A percentile compares a stretch with the other conserved stretches of the same genome.
Conservation (phyloP, 805 yeast species). For the Pichia nakasei region DNA sequence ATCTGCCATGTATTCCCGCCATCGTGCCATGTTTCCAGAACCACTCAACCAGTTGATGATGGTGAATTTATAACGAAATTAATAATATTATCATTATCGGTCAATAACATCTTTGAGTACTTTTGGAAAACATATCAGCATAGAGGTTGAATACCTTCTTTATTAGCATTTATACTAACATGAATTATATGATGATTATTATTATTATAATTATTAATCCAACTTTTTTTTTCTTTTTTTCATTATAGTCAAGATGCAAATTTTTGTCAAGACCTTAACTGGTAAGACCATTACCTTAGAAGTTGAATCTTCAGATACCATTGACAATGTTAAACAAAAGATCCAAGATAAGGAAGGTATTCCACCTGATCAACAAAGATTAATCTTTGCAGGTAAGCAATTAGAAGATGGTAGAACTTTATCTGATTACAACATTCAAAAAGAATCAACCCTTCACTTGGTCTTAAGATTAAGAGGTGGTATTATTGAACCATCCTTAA, state of each 20-base stretch:
- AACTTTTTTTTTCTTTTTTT: background rate
- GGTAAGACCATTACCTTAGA: conserved; percentile 90
- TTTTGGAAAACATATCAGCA: too few relatives aligned
- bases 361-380: conserved; percentile 94
- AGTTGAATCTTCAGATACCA: conserved; percentile 91
- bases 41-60: too few relatives aligned
- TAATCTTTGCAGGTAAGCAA: conserved; percentile 94
- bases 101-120: too few relatives aligned
- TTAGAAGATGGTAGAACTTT: conserved; percentile 92
- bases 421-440: conserved; percentile 92
- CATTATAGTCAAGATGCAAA: conserved; percentile 54
- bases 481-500: conserved; percentile 98
- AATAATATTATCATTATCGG: too few relatives aligned
- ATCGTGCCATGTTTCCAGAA: too few relatives aligned
- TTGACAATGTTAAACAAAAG: conserved; percentile 91
- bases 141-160: too few relatives aligned
- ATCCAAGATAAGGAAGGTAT: conserved; percentile 96
- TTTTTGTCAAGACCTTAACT: conserved; percentile 98
- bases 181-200: too few relatives aligned
- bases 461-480: conserved; percentile 64
- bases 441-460: conserved; percentile 68
- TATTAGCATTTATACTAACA: too few relatives aligned
- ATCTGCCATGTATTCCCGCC: too few relatives aligned
- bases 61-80: too few relatives aligned
- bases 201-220: too few relatives aligned